Evolutionary conservation across 371 early-diverging fungal species (phyloP), one percentile per base, ranked within the genome.

Genomic region (Smittium culicis): DNA sequence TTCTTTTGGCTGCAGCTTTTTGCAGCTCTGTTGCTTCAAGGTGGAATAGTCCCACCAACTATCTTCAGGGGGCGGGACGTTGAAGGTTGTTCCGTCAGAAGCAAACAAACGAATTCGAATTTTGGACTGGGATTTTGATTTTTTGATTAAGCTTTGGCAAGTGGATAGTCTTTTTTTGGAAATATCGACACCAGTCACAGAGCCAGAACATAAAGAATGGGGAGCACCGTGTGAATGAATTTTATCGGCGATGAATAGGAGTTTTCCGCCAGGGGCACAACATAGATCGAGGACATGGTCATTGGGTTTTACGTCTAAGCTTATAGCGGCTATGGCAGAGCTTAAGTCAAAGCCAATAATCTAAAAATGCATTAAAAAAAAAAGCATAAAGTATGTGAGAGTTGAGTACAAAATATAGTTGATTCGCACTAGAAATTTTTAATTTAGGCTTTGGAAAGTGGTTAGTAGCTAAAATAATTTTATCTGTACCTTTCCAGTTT

Each of bases 111-210:
- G 71, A 0, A 81, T 80, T 29, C 77, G 78, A 1, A 66, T 68
- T 25, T 34, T 70, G 30, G 60, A 35, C 28, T 24, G 45, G 1
- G 66, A 69, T 0, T 70, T 71, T 25, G 75, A 68, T 16, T 70
- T 71, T 35, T 71, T 72, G 29, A 79, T n/a, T 35, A 75, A 61
- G 30, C 70, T 68, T 25, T 75, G 70, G 55, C 79, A 79, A 0
- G 74, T 90, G 0, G 87, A 80, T 34, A 89, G 70, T 14, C 97
- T 81, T 69, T 87, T 84, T 1, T 69, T 59, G 0, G 88, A 85
- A 34, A 94, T 77, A 73, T 96, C 97, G 0, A 96, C 94, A 0
- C 96, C 97, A 0, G 97, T 96, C 0, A 89, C 87, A 0, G 90
- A 88, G 0, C 96, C 93, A 31, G 73, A 63, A 73, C 32, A 27